phyloP scores from a whole-genome alignment of 345 rosid genomes.

The Schrenkiella parvula region DNA sequence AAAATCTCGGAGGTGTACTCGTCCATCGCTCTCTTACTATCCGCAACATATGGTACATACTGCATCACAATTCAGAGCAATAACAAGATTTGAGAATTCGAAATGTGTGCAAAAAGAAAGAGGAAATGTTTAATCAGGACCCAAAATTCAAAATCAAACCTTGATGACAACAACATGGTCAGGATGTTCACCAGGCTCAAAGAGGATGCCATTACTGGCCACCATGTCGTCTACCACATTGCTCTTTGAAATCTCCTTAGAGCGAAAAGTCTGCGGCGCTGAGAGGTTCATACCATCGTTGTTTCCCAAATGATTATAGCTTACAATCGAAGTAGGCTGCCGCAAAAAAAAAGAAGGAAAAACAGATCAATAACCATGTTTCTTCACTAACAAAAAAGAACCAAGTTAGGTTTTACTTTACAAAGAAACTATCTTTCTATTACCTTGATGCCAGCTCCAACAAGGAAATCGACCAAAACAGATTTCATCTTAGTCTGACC shows the following conservation, averaged over 20 bases:
- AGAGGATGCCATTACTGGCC: slow-evolving; percentile 85
- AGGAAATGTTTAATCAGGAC: background rate
- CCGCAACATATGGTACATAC: slow-evolving; percentile 94
- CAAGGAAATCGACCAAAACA: slow-evolving; percentile 93
- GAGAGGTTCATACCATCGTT: slow-evolving; percentile 98
- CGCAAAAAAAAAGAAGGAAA: background rate
- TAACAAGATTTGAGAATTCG: background rate
- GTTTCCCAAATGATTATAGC: slow-evolving; percentile 96
- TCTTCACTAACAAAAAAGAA: background rate
- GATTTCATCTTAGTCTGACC: slow-evolving; percentile 99
- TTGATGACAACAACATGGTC: slow-evolving; percentile 98
- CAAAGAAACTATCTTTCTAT: background rate
- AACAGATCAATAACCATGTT: background rate
- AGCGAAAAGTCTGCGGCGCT: slow-evolving; percentile 92
- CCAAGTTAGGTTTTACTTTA: background rate
- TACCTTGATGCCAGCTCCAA: slow-evolving; percentile 99
- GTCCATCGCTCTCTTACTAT: slow-evolving; percentile 98
- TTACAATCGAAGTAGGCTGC: slow-evolving; percentile 97
- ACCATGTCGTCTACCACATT: slow-evolving; percentile 99
- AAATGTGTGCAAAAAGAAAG: background rate
- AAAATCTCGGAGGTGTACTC: slow-evolving; percentile 98
- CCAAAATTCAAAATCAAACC: slow-evolving; percentile 42
- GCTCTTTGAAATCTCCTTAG: slow-evolving; percentile 96
- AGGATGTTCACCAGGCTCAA: slow-evolving; percentile 94
- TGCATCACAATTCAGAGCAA: slow-evolving; percentile 18